phyloP scores from a whole-genome alignment of 495 filamentous ascomycete species.

The Tuber brumale region DNA sequence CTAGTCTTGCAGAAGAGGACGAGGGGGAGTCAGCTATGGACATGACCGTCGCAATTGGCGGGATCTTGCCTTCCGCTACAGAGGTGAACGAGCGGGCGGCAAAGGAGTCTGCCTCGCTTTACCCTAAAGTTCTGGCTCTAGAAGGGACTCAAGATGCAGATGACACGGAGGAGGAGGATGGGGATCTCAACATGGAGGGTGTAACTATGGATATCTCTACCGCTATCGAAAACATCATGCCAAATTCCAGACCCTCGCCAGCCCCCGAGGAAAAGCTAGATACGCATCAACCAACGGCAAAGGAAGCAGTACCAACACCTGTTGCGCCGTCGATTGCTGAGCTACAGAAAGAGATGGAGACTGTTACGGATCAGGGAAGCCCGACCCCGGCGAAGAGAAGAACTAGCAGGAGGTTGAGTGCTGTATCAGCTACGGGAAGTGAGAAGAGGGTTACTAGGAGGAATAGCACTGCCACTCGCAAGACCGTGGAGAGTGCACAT shows the following conservation, averaged over 20 bases:
- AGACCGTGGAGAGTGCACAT: slow-evolving; percentile 5
- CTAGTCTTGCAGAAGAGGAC: slow-evolving; percentile 59
- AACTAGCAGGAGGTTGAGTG: slow-evolving; percentile 17
- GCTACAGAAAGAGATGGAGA: neutral
- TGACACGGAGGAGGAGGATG: slow-evolving; percentile 17
- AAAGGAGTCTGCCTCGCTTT: slow-evolving; percentile 52
- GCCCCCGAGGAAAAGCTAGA: neutral
- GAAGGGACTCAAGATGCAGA: slow-evolving; percentile 23
- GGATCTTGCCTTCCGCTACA: slow-evolving; percentile 51
- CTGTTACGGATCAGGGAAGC: neutral
- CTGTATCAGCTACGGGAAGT: neutral
- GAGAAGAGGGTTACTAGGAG: slow-evolving; percentile 23
- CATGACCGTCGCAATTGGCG: slow-evolving; percentile 65
- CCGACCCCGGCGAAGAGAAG: slow-evolving; percentile 23
- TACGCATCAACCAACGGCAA: neutral
- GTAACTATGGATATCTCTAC: slow-evolving; percentile 40
- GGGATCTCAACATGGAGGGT: slow-evolving; percentile 29
- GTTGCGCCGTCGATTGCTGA: slow-evolving; percentile 22
- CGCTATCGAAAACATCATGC: slow-evolving; percentile 27
- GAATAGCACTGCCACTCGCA: slow-evolving; percentile 16
- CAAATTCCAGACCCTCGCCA: neutral
- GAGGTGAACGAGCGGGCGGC: slow-evolving; percentile 50
- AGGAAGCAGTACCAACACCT: slow-evolving; percentile 9
- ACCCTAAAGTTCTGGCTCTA: slow-evolving; percentile 19
- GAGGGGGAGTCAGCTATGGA: slow-evolving; percentile 48